phyloP scores from a whole-genome alignment of 495 filamentous ascomycete genomes.

The Aspergillus leporis region DNA sequence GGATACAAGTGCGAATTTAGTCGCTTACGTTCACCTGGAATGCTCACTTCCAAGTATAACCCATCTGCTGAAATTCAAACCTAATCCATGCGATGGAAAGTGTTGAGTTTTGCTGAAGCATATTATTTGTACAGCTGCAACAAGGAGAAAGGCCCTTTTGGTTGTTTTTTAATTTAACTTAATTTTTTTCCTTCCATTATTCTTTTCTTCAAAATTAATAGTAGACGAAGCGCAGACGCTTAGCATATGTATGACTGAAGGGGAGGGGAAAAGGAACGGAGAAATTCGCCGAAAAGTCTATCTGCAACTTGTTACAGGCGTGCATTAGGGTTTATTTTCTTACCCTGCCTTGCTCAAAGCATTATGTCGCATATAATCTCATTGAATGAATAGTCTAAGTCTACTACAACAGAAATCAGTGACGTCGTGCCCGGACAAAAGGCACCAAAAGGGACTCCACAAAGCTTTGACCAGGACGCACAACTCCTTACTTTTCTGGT shows the following conservation, averaged over 20 bases:
- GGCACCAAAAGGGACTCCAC: background rate
- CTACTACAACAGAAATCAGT: background rate
- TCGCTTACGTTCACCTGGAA: conserved; percentile 7
- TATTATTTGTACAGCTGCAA: background rate
- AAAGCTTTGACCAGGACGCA: conserved; percentile 9
- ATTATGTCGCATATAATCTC: background rate
- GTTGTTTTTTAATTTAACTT: too few species aligned
- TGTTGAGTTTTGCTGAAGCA: background rate
- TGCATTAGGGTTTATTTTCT: background rate
- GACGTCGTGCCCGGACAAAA: background rate
- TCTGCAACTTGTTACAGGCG: background rate
- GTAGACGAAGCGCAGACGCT: too few species aligned
- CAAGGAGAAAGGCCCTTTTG: too few species aligned
- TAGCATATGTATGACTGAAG: too few species aligned
- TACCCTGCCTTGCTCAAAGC: background rate
- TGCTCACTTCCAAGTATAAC: background rate
- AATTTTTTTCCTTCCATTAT: too few species aligned
- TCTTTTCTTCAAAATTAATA: too few species aligned
- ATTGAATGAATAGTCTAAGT: background rate
- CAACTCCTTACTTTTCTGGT: background rate
- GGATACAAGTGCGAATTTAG: conserved; percentile 1
- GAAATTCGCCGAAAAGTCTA: conserved; percentile 4
- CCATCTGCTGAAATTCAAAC: background rate
- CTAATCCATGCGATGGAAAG: conserved; percentile 1
- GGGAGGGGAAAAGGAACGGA: background rate